These are phyloP conservation scores for Dalbergia cochinchinensis DNA, from an alignment of 306 rosid genomes.

Conservation along the genomic window DNA sequence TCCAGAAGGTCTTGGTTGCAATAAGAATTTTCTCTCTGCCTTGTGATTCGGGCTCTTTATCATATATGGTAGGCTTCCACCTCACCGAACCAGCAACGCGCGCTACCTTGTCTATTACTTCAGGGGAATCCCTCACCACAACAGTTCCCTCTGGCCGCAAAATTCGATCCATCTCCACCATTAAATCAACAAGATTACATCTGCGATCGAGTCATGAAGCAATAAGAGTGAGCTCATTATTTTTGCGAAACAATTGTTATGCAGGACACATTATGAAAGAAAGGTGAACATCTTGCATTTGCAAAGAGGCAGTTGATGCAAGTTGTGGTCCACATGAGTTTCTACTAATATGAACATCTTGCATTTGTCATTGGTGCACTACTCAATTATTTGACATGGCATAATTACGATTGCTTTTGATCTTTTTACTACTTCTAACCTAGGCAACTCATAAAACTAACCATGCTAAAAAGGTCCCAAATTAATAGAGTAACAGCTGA, in stretches of 20 bases:
- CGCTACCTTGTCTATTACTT: constrained; percentile 75
- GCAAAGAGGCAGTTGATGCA: background rate
- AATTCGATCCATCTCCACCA: constrained; percentile 94
- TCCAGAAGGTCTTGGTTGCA: constrained; percentile 80
- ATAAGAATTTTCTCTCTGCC: constrained; percentile 78
- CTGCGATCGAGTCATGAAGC: constrained; percentile 53
- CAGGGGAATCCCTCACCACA: constrained; percentile 78
- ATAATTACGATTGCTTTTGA: too few species aligned
- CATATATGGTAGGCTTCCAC: constrained; percentile 73
- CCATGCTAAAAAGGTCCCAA: background rate
- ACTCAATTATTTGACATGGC: too few species aligned
- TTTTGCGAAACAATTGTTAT: background rate
- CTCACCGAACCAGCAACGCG: constrained; percentile 69
- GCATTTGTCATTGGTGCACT: too few species aligned
- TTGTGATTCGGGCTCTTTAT: constrained; percentile 76
- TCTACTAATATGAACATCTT: too few species aligned
- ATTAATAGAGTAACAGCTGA: constrained; percentile 33
- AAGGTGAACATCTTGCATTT: background rate
- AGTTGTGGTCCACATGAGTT: constrained; percentile 2
- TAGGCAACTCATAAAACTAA: background rate
- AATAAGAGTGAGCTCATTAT: background rate
- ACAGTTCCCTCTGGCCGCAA: constrained; percentile 90
- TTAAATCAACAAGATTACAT: constrained; percentile 87
- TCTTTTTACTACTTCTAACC: too few species aligned
- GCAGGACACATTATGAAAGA: background rate